Base-by-base conservation (phyloP, 1,139 yeast genomes). In the Geotrichum fermentans region DNA sequence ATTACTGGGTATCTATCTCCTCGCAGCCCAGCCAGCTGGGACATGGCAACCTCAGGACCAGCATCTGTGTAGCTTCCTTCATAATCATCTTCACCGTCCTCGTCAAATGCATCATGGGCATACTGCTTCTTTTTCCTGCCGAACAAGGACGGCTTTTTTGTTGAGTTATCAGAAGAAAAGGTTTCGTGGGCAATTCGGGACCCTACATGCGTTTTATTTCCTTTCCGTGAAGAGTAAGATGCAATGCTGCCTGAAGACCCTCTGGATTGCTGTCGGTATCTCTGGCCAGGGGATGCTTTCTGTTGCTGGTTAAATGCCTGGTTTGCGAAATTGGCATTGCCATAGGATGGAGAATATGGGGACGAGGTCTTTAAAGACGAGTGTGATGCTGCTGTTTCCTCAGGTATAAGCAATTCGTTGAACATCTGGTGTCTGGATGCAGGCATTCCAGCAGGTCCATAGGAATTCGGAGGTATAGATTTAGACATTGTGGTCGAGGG, bases 1-100 rank as follows among this genome's bases (percentile, higher is more conserved):
- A 64, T 46, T 14, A 62, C 55, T 2, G 70, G 70, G 51, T 66
- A 66, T 30, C 70, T 54, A 52, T 64, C 70, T 16, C 67, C 52
- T 2, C 22, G 26, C 18, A 33, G 40, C 16, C 40, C 40, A 8
- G 40, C n/a, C 8, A 43, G 33, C 18, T 43, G 45, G n/a, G 33
- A 18, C 40, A 43, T 30, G 7, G 45, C 34, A 13, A 43, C 18
- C 26, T 43, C 45, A 5, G 45, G 4, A 11, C 8, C 6, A 20
- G 24, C 40, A n/a, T n/a, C n/a, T n/a, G n/a, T n/a, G 40, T 21
- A 37, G 24, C 17, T 6, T 1, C 37, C 29, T 13, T 29, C 40
- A 11, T n/a, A 36, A 10, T 20, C 21, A 7, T 20, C 40, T 14
- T 37, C 47, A 24, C 28, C 40, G 16, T 43, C 41, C 14, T 43